These are phyloP conservation scores for Xylariaceae sp. DNA, from an alignment of 2,329 filamentous ascomycete genomes.

Conservation along the genomic window DNA sequence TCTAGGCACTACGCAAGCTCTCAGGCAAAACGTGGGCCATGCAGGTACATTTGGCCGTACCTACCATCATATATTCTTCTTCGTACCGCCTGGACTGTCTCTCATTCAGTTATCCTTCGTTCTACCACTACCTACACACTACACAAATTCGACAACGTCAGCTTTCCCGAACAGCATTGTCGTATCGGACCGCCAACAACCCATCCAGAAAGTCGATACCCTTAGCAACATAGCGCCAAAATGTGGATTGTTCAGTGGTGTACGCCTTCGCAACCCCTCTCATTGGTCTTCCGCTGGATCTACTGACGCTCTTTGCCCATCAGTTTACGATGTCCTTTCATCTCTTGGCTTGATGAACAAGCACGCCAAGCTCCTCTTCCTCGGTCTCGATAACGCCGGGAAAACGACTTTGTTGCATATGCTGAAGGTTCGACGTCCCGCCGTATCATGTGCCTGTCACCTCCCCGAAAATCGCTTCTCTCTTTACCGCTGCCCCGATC, in stretches of 20 bases:
- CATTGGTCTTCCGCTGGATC: constrained; percentile 11
- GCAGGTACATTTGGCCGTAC: not conserved
- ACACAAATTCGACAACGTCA: constrained; percentile 14
- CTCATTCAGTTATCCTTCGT: constrained; percentile 11
- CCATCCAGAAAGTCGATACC: constrained; percentile 6
- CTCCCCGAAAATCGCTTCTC: not conserved
- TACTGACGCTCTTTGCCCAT: constrained; percentile 26
- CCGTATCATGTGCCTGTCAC: constrained; percentile 5
- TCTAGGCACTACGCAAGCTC: not conserved
- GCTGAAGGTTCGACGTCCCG: constrained; percentile 66
- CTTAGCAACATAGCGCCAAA: constrained; percentile 29
- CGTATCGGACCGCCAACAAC: constrained; percentile 2
- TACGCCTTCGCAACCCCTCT: constrained; percentile 44
- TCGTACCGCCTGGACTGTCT: not conserved
- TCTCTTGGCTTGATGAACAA: constrained; percentile 88
- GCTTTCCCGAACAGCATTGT: constrained; percentile 10
- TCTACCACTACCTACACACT: constrained; percentile 15
- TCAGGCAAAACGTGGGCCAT: not conserved
- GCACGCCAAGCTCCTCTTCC: constrained; percentile 90
- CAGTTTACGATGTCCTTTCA: constrained; percentile 86
- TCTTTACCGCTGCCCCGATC: constrained; percentile 2
- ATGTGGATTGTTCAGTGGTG: constrained; percentile 98
- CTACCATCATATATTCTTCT: not conserved
- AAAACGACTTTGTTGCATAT: constrained; percentile 93
- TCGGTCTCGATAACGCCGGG: constrained; percentile 89